Conservation (phyloP, 371 early-diverging fungal genomes). For the Mortierella polycephala region DNA sequence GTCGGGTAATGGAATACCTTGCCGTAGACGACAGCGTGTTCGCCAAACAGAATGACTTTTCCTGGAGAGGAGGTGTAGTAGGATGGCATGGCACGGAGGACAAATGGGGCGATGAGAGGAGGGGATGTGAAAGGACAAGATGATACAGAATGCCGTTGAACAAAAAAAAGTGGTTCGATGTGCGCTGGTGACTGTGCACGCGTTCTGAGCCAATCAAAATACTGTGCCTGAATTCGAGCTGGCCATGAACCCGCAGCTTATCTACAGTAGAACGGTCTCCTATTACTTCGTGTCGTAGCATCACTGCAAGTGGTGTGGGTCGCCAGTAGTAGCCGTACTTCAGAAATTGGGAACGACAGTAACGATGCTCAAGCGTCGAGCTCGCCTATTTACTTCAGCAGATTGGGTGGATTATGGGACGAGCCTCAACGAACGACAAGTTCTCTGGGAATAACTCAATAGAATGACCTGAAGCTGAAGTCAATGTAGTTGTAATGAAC, state of each 20-base stretch:
- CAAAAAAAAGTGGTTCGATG: conserved; percentile 1
- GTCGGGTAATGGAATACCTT: conserved; percentile 66
- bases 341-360: too few relatives aligned
- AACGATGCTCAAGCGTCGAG: too few relatives aligned
- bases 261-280: too few relatives aligned
- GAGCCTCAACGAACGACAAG: too few relatives aligned
- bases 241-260: background rate
- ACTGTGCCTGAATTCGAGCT: background rate
- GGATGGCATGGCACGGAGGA: conserved; percentile 24
- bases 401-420: too few relatives aligned
- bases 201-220: background rate
- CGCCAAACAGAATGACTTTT: conserved; percentile 97
- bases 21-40: conserved; percentile 97
- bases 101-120: background rate
- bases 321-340: too few relatives aligned
- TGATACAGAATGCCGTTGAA: background rate
- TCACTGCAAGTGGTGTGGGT: too few relatives aligned
- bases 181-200: background rate
- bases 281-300: too few relatives aligned
- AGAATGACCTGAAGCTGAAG: too few relatives aligned
- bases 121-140: background rate
- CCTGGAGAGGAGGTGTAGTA: conserved; percentile 84
- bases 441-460: too few relatives aligned
- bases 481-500: too few relatives aligned
- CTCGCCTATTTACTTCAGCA: too few relatives aligned